These are phyloP conservation scores for Sclerotinia spermophila DNA, from an alignment of 2,329 filamentous ascomycete genomes.

Conservation along the genomic window DNA sequence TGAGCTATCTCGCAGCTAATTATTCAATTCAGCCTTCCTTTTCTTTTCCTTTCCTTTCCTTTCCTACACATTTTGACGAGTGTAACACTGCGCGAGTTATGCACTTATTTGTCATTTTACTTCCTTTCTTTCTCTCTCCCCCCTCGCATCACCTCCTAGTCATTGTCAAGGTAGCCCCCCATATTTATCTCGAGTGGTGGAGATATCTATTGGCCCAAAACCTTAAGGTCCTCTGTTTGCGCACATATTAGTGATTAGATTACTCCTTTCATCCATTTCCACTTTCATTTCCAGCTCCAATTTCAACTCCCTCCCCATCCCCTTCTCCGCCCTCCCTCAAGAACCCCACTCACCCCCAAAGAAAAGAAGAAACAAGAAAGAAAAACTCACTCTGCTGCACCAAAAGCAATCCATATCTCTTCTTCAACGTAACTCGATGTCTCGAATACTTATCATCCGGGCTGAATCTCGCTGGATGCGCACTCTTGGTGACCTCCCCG, in stretches of 20 bases:
- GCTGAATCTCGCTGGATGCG: conserved; percentile 93
- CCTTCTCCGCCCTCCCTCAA: not conserved
- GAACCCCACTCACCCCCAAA: not conserved
- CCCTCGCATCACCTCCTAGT: not conserved
- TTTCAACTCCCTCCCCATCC: not conserved
- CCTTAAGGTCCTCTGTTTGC: conserved; percentile 42
- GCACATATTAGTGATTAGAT: conserved; percentile 23
- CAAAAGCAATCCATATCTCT: conserved; percentile 82
- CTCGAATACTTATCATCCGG: conserved; percentile 99
- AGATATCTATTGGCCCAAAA: conserved; percentile 41
- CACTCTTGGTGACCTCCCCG: conserved; percentile 88
- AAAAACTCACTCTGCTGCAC: conserved; percentile 65
- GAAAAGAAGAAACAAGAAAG: not conserved
- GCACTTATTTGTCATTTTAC: not conserved
- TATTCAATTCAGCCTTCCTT: not conserved
- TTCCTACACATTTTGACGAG: not conserved
- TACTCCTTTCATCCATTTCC: not conserved
- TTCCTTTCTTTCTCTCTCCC: too few relatives aligned
- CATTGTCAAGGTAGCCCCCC: not conserved
- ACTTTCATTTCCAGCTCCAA: not conserved
- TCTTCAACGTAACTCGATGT: conserved; percentile 92
- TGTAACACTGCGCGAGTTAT: not conserved
- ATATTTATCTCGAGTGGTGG: not conserved
- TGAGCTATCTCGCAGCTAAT: not conserved
- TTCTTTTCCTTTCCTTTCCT: too few relatives aligned